A percentile compares a stretch with the other conserved stretches of the same genome.
Conservation (phyloP, 495 filamentous ascomycete species). For the Aspergillus sclerotioniger region DNA sequence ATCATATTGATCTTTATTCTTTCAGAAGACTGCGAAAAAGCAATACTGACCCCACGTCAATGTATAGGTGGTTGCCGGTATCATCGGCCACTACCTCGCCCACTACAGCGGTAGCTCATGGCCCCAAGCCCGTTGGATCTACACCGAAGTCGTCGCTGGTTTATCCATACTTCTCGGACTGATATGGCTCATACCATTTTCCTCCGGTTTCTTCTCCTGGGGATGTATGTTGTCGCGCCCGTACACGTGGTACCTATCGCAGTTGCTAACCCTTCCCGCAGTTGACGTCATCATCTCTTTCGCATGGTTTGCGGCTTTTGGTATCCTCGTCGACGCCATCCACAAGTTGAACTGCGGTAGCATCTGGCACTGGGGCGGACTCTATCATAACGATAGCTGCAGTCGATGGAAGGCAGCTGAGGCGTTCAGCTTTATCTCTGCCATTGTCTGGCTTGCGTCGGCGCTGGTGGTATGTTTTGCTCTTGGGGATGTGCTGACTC, state of each 20-base stretch:
- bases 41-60: background rate
- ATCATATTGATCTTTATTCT: background rate
- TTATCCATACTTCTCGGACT: constrained; percentile 51
- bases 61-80: constrained; percentile 52
- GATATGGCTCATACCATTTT: constrained; percentile 56
- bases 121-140: constrained; percentile 54
- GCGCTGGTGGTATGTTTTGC: constrained; percentile 45
- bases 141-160: constrained; percentile 57
- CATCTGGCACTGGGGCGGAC: constrained; percentile 48
- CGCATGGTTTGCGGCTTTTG: constrained; percentile 64
- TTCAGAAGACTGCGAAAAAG: background rate
- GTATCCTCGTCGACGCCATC: constrained; percentile 57
- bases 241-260: background rate
- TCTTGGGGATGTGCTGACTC: background rate
- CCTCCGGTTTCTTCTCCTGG: constrained; percentile 44
- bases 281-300: constrained; percentile 59
- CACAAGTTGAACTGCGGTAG: constrained; percentile 52
- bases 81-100: constrained; percentile 54
- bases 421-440: constrained; percentile 67
- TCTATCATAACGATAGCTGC: constrained; percentile 44
- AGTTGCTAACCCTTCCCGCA: constrained; percentile 14
- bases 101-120: constrained; percentile 33
- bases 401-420: constrained; percentile 63
- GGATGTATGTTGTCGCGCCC: constrained; percentile 30
- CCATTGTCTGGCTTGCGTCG: constrained; percentile 63